Percentiles rank a stretch among this genome's conserved stretches.
Conservation (phyloP, 305 asterid species). For the Lippia alba region DNA sequence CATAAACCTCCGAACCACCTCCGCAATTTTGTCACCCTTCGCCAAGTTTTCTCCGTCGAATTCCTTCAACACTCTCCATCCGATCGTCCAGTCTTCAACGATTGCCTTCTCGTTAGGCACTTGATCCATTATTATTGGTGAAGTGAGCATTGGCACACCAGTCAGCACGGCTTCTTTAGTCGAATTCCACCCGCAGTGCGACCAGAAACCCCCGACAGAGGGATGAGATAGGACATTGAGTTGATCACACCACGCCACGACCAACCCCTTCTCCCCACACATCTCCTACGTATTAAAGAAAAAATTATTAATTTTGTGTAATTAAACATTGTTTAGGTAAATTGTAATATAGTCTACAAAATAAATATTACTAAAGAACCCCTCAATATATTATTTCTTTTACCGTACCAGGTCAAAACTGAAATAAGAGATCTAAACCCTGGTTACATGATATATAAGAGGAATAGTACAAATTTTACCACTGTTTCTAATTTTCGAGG, state of each 20-base stretch:
- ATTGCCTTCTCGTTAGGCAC: constrained; percentile 46
- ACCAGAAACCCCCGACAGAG: constrained; percentile 59
- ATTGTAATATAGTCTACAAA: too few relatives aligned
- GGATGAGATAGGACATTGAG: constrained; percentile 52
- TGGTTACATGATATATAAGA: too few relatives aligned
- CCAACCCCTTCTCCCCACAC: constrained; percentile 44
- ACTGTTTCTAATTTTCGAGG: too few relatives aligned
- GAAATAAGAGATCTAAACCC: too few relatives aligned
- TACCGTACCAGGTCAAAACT: too few relatives aligned
- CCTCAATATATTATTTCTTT: too few relatives aligned
- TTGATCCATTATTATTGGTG: constrained; percentile 57
- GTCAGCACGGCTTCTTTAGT: constrained; percentile 51
- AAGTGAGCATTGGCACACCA: constrained; percentile 52
- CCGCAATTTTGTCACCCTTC: constrained; percentile 39
- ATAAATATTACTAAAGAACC: too few relatives aligned
- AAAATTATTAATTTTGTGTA: too few relatives aligned
- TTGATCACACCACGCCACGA: constrained; percentile 72
- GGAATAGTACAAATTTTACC: too few relatives aligned
- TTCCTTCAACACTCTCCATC: constrained; percentile 49
- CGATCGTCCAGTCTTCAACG: constrained; percentile 65
- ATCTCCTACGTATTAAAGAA: constrained; percentile 1
- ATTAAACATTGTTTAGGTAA: too few relatives aligned
- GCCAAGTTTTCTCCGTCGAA: constrained; percentile 34
- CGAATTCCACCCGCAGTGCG: constrained; percentile 75
- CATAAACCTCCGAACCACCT: constrained; percentile 51